phyloP scores from a whole-genome alignment of 768 basidiomycete genomes.

The Artomyces pyxidatus region DNA sequence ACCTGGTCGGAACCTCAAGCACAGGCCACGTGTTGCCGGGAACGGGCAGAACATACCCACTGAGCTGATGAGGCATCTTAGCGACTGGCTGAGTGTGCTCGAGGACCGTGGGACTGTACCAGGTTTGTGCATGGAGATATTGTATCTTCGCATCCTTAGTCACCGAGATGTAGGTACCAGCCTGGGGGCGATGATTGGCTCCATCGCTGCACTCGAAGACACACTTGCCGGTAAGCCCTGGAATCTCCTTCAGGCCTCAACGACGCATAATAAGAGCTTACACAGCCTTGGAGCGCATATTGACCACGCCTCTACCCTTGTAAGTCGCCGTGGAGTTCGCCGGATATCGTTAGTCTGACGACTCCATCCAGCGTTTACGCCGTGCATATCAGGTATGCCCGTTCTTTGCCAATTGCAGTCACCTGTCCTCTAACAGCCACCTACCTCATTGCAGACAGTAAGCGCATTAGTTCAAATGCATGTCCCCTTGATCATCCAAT shows the following conservation, averaged over 20 bases:
- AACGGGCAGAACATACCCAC: constrained; percentile 51
- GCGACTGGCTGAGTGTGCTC: constrained; percentile 50
- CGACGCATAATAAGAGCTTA: too few species aligned
- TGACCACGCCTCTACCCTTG: constrained; percentile 63
- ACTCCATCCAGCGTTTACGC: constrained; percentile 42
- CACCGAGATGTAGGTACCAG: constrained; percentile 31
- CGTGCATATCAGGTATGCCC: constrained; percentile 45
- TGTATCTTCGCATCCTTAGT: constrained; percentile 10
- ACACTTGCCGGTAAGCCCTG: constrained; percentile 39
- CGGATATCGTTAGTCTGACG: not conserved
- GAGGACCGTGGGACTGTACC: constrained; percentile 54
- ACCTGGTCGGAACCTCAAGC: constrained; percentile 15
- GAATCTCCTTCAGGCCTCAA: too few species aligned
- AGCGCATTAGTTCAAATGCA: not conserved
- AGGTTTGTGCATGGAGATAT: too few species aligned
- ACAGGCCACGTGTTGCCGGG: constrained; percentile 26
- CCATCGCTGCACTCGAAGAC: constrained; percentile 46
- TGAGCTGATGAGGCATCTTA: constrained; percentile 45
- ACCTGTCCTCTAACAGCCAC: not conserved
- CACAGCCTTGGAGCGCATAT: constrained; percentile 48
- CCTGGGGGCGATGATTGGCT: constrained; percentile 41
- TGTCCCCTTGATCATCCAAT: not conserved
- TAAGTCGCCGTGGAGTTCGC: constrained; percentile 28
- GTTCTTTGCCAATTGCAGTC: not conserved
- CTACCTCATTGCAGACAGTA: constrained; percentile 19